Evolutionary conservation across 1,139 yeast genomes (phyloP).

Genomic region (Hyphopichia burtonii): DNA sequence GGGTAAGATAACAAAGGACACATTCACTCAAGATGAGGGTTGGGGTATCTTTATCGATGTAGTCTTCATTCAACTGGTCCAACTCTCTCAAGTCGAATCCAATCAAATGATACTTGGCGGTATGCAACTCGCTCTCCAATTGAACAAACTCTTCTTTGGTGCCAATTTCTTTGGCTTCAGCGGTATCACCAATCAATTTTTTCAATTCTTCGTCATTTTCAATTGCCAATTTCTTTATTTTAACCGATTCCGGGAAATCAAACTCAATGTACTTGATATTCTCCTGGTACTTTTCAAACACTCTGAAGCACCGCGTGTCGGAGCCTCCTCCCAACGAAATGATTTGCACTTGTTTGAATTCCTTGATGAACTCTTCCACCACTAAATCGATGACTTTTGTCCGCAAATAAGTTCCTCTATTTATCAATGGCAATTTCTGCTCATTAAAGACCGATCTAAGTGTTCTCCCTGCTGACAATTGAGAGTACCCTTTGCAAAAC

Average conservation of each 20-base stretch:
- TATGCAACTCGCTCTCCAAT: slow-evolving; percentile 34
- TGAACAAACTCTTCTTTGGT: slow-evolving; percentile 23
- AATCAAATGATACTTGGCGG: slow-evolving; percentile 50
- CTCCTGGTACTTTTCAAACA: slow-evolving; percentile 28
- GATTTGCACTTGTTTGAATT: slow-evolving; percentile 50
- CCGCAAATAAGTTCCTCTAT: slow-evolving; percentile 78
- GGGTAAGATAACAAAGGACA: slow-evolving; percentile 77
- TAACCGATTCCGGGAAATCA: slow-evolving; percentile 67
- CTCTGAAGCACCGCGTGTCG: slow-evolving; percentile 73
- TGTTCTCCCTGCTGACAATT: slow-evolving; percentile 40
- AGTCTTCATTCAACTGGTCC: slow-evolving; percentile 1
- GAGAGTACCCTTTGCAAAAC: slow-evolving; percentile 40
- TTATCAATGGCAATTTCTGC: slow-evolving; percentile 74
- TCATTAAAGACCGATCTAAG: slow-evolving; percentile 39
- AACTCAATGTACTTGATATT: slow-evolving; percentile 56
- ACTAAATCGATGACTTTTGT: slow-evolving; percentile 60
- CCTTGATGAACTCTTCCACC: slow-evolving; percentile 47
- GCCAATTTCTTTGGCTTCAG: slow-evolving; percentile 10
- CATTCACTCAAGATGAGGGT: slow-evolving; percentile 86
- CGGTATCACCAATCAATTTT: slow-evolving; percentile 14
- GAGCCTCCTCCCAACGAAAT: slow-evolving; percentile 94
- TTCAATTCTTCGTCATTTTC: slow-evolving; percentile 23
- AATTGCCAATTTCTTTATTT: slow-evolving; percentile 60
- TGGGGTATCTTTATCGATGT: slow-evolving; percentile 45
- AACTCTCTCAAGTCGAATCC: slow-evolving; percentile 55